Conservation (phyloP, 495 filamentous ascomycete species). For the Cercophora newfieldiana region DNA sequence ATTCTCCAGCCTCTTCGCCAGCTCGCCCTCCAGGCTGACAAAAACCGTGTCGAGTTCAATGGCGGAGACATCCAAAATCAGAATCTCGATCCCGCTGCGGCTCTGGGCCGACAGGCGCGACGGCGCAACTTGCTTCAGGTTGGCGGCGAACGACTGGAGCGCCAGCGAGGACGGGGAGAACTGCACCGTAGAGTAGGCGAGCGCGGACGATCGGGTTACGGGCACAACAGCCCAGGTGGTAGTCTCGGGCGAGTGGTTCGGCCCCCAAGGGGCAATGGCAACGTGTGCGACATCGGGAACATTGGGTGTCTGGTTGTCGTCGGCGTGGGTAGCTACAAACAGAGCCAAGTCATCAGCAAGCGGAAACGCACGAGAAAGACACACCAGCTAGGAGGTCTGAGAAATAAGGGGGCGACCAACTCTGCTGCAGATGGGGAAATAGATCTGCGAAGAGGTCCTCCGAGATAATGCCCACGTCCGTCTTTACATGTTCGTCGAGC, state of each 20-base stretch:
- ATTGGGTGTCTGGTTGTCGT: constrained; percentile 32
- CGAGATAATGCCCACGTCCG: constrained; percentile 84
- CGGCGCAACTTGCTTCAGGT: constrained; percentile 58
- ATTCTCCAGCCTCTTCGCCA: constrained; percentile 56
- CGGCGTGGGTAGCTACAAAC: constrained; percentile 18
- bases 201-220: constrained; percentile 59
- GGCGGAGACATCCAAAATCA: constrained; percentile 76
- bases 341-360: constrained; percentile 24
- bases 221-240: constrained; percentile 83
- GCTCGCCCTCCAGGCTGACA: constrained; percentile 78
- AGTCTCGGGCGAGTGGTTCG: constrained; percentile 61
- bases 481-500: constrained; percentile 82
- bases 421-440: constrained; percentile 58
- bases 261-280: constrained; percentile 79
- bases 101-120: constrained; percentile 63
- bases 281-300: constrained; percentile 56
- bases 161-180: constrained; percentile 80
- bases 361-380: neutral
- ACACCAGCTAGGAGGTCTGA: neutral
- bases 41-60: constrained; percentile 79
- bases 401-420: constrained; percentile 17
- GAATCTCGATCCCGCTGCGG: constrained; percentile 70
- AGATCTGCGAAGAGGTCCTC: constrained; percentile 82
- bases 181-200: constrained; percentile 72
- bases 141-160: constrained; percentile 71